Conservation (phyloP, 169 alveolate genomes). For the Babesia ovis region DNA sequence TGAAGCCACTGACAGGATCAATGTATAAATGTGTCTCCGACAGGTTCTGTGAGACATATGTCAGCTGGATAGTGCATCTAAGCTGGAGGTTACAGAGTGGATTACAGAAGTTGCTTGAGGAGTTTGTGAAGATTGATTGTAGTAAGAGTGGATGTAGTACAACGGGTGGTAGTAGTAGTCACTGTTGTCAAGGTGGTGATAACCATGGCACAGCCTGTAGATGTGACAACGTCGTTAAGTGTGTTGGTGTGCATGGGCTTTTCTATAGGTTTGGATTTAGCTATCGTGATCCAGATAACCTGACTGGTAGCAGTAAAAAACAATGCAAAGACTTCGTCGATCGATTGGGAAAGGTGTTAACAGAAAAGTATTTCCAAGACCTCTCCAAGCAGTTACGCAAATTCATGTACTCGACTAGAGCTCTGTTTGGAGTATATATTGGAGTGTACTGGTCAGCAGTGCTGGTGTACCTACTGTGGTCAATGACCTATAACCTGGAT, state of each 20-base stretch:
- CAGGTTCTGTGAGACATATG: not conserved
- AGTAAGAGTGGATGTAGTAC: not conserved
- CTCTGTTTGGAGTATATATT: no score
- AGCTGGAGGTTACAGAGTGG: not conserved
- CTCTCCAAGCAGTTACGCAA: no score
- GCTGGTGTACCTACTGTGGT: no score
- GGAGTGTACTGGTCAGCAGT: no score
- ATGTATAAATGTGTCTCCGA: not conserved
- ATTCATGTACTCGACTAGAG: no score
- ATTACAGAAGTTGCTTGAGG: not conserved
- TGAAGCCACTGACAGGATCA: not conserved
- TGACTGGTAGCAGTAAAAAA: no score
- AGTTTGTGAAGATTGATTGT: not conserved
- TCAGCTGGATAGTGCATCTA: not conserved
- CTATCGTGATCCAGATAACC: no score
- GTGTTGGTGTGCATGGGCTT: constrained; percentile 1
- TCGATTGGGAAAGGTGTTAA: no score
- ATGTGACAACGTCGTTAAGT: not conserved
- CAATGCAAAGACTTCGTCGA: no score
- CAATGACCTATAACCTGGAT: no score
- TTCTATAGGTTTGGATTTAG: not conserved
- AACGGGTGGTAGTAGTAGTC: not conserved
- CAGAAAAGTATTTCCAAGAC: no score
- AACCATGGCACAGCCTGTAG: not conserved
- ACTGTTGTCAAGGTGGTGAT: not conserved